Base-by-base conservation (phyloP, 1,139 yeast genomes). In the Fermentozyma sake region DNA sequence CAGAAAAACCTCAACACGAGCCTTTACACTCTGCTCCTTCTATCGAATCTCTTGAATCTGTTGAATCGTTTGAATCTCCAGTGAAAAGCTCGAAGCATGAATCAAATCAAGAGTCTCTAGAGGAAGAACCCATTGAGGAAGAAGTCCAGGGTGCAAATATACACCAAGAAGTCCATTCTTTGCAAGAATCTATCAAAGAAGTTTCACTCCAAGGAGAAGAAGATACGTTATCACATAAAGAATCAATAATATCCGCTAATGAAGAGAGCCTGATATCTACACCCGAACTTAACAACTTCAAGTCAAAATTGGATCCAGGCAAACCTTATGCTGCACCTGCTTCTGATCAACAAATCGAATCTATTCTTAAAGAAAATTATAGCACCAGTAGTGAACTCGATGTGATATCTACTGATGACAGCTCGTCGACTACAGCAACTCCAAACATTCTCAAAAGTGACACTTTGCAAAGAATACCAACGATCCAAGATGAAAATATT, bases 231-330 rank as follows among this genome's bases (percentile, higher is more conserved):
- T n/a, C n/a, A n/a, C n/a, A n/a, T n/a, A 18, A 18, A 8, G 7
- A 18, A 5, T 18, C 20, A 5, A 12, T 18, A 12, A 10, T 18
- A 12, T 6, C n/a, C 14, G 18, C 7, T 19, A n/a, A 20, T 12
- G 24, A 22, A 7, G 11, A 15, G 12, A 14, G 20, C n/a, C 18
- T 27, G 18, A 26, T 33, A 16, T 28, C 38, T 27, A 8, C 35
- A 13, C 40, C 39, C 8, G 39, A 34, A 15, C 28, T 38, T 24
- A 30, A 21, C 27, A 32, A 31, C 18, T 48, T 39, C 33, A 38
- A 44, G 17, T 42, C 50, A 11, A 58, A 61, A 6, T 49, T 68
- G 32, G 74, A 69, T 33, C 76, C 75, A 0, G 20, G 45, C 29
- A 13, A 24, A 24, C 20, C 24, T 28, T 12, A 26, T 28, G 17